Evolutionary conservation across 305 asterid genomes (phyloP), one percentile per base, ranked within the genome.

Genomic region (Fraxinus greggii): DNA sequence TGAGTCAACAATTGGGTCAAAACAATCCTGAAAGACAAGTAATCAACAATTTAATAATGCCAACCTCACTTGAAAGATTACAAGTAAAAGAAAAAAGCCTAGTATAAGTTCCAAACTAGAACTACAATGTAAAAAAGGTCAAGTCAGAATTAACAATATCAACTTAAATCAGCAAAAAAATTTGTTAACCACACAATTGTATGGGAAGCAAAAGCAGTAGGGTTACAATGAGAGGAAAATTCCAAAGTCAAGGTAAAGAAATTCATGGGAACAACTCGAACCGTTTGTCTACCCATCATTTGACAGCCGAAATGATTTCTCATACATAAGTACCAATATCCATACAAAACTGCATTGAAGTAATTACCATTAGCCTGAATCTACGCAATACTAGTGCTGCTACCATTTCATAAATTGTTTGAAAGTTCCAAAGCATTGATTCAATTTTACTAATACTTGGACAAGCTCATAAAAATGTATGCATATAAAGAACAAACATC

Each of bases 1-100:
- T 59, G 94, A 85, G 91, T 97, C 99, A 72, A 93, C 93, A 84
- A 97, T 97, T 69, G 99, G 99, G 88, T 89, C 96, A 82, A 97
- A 97, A 81, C 92, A 89, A 84, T 92, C 98, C 99, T 97, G 93
- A 32, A 87, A 84, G 77, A 77, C 75, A 83, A 85, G 51, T 80
- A 87, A 81, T 73, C 61, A 82, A 82, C 63, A 80, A 83, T 36
- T 59, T 67, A 77, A 76, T n/a, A n/a, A 74, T 80, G 69, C 42
- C 31, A 61, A 17, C 13, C 36, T 48, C 29, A 80, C 28, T 70
- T 48, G 32, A 79, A 3, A 78, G 45, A 59, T 24, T 12, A 17
- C 40, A 7, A 69, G 21, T 28, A 76, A 76, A 61, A 63, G 29
- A 32, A 51, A 72, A 69, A 10, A 54, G 54, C 38, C 28, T 19